Evolutionary conservation across 2,329 filamentous ascomycete species (phyloP), one percentile per base, ranked within the genome.

Genomic region (Exophiala aquamarina): DNA sequence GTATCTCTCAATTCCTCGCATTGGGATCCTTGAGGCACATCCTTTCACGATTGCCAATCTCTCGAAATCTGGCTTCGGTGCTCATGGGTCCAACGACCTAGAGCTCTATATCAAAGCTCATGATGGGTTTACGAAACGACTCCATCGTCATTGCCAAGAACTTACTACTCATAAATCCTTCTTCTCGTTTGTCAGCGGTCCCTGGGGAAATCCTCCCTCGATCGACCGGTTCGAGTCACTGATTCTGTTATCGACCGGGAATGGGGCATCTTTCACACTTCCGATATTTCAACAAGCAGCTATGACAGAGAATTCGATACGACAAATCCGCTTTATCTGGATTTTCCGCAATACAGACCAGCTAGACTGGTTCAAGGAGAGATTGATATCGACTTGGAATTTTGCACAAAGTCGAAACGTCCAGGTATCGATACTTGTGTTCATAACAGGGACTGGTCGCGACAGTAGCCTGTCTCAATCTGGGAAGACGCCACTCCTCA

Each of bases 21-120:
- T 37, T 2, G 49, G 49, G 10, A 33, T 47, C 7, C 14, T 51
- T 15, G 79, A 84, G 58, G 77, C 75, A 17, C 82, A 86, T 54
- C 83, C 82, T 0, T 85, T 85, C 58, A 85, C 81, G 1, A 80
- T 86, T 50, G 68, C 77, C 2, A 80, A 49, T 19, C 18, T 50
- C 11, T 42, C 50, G 14, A 47, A 26, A 19, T 40, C 38, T 4
- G 33, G 43, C 14, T 37, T 39, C 8, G 42, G 41, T 17, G 21
- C 41, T 15, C 42, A 34, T 9, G 42, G 43, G 8, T 29, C 47
- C 18, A 29, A 42, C 21, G 35, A 45, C 23, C 29, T 57, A 15
- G 49, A 55, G 13, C 15, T 57, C 2, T 57, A 52, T 28, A 28
- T 57, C 19, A 41, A 50, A 31, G 52, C 44, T 29, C 51, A 57